Conservation (phyloP, 148 eudicot species). For the Polygonum maritimum region DNA sequence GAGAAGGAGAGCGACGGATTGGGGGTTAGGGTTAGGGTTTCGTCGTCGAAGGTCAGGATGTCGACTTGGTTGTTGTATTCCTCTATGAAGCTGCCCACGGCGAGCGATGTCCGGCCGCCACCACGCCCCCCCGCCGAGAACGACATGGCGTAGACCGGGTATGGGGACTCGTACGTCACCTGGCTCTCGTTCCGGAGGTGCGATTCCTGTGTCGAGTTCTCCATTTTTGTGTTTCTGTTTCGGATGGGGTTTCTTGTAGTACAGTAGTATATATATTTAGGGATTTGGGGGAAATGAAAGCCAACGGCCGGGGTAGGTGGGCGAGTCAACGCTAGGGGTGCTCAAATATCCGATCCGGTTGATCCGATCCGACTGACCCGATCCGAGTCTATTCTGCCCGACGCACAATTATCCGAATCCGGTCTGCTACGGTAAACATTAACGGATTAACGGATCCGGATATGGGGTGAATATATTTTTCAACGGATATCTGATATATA, state of each 20-base stretch:
- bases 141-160: constrained; percentile 76
- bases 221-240: constrained; percentile 21
- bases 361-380: too few species aligned
- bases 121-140: constrained; percentile 17
- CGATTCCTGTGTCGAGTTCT: constrained; percentile 38
- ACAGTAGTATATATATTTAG: not conserved
- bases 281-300: not conserved
- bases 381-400: too few species aligned
- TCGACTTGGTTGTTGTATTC: constrained; percentile 71
- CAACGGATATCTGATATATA: too few species aligned
- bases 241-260: not conserved
- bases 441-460: too few species aligned
- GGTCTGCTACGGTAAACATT: too few species aligned
- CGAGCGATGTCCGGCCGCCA: constrained; percentile 28
- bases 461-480: too few species aligned
- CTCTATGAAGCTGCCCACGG: constrained; percentile 82
- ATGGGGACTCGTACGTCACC: constrained; percentile 50
- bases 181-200: constrained; percentile 24
- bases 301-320: not conserved
- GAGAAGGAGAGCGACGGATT: constrained; percentile 60
- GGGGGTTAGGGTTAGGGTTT: constrained; percentile 40
- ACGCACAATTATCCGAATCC: too few species aligned
- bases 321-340: not conserved
- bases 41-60: constrained; percentile 51
- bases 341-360: too few species aligned